A percentile compares a stretch with the other conserved stretches of the same genome.
Evolutionary conservation across 2,329 filamentous ascomycete genomes (phyloP).

Genomic region (Podosphaera leucotricha): DNA sequence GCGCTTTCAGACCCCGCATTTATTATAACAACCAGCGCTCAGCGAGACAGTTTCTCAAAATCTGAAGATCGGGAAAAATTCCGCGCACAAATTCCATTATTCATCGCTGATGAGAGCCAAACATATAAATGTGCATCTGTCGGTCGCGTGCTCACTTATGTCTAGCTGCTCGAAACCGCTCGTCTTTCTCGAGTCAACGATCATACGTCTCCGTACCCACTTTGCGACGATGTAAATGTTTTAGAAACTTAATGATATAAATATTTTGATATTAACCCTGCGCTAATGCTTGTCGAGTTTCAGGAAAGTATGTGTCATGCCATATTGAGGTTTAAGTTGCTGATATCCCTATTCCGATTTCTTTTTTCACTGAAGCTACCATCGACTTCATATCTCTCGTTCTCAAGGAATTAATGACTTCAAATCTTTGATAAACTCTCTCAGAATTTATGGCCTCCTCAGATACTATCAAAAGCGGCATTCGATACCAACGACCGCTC

Average conservation of each 20-base stretch:
- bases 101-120: no score
- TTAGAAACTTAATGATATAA: neutral
- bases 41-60: no score
- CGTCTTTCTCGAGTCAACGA: neutral
- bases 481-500: constrained; percentile 13
- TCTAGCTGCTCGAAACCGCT: neutral
- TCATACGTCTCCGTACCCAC: neutral
- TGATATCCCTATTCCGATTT: neutral
- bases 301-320: neutral
- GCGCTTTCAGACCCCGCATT: no score
- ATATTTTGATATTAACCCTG: neutral
- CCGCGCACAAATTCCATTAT: no score
- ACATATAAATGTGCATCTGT: no score
- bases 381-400: neutral
- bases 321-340: neutral
- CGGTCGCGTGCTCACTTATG: no score
- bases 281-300: neutral
- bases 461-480: constrained; percentile 8
- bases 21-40: no score
- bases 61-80: no score
- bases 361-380: neutral
- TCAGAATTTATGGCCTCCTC: constrained; percentile 12
- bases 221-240: neutral
- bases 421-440: neutral
- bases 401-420: constrained; percentile 10